Base-by-base conservation (phyloP, 805 yeast genomes). In the Suhomyces prunicola region DNA sequence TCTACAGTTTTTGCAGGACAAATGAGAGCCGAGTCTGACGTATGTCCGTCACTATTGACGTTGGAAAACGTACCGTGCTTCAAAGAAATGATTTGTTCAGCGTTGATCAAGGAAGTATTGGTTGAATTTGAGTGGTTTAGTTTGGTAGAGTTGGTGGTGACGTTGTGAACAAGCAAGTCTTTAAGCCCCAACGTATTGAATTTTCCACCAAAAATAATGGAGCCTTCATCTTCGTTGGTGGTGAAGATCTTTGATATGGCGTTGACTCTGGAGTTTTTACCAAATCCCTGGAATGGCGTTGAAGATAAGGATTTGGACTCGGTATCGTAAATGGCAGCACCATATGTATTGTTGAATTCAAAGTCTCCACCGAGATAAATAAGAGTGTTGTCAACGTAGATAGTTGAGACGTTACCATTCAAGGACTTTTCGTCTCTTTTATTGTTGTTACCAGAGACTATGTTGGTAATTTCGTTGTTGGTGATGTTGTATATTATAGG, bases 361-460 rank as follows among this genome's bases (percentile, higher is more conserved):
- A 93, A 82, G 54, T 81, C 77, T 19, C 99, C 99, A 8, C 97
- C 99, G 47, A 89, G 79, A 62, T 88, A 90, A 0, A 90, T 78
- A 22, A 81, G 52, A 22, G 79, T 69, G 33, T 70, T 66, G 45
- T 73, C 76, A 1, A 68, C 85, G 48, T 60, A 66, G 4, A 74
- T 60, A n/a, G 74, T 65, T 26, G 61, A 63, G 13, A 74, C 73
- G 6, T 57, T 46, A 8, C 79, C 79, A 35, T 64, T 60, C n/a
- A 60, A 31, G 29, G 54, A 41, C 19, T 55, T 27, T 8, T 53
- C 24, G 31, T 55, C 63, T 58, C 63, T 55, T 46, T 60, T 60
- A 7, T n/a, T 19, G 24, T 33, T 36, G 15, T 54, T 33, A 17
- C 52, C 9, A 27, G 29, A 44, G 44, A 71, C 60, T 24, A 74